Evolutionary conservation across 2,329 filamentous ascomycete species (phyloP).

Genomic region (Fusarium virguliforme): DNA sequence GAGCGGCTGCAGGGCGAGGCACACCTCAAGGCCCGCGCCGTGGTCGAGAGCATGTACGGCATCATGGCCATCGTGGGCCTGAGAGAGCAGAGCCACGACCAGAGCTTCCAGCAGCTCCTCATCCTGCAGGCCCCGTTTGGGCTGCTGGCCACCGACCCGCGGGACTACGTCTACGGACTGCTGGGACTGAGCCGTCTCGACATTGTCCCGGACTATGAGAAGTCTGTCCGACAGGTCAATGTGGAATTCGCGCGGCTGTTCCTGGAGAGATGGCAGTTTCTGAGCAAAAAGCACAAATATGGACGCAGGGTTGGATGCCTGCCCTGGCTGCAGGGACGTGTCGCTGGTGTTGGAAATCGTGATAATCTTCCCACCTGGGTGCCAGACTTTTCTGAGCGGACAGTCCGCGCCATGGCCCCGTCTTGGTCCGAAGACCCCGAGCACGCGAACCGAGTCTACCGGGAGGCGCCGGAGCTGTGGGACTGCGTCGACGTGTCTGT

Average conservation of each 20-base stretch:
- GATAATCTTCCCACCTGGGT: not conserved
- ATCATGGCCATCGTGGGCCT: no score
- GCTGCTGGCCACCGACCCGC: not conserved
- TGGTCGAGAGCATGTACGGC: no score
- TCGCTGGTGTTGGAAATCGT: not conserved
- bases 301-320: not conserved
- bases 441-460: not conserved
- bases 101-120: not conserved
- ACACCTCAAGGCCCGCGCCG: no score
- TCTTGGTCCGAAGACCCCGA: not conserved
- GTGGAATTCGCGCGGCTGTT: not conserved
- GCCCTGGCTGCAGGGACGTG: not conserved
- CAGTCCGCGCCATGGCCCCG: not conserved
- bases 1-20: no score
- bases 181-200: conserved; percentile 4
- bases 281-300: not conserved
- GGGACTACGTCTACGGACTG: not conserved
- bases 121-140: not conserved
- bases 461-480: not conserved
- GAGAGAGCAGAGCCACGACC: not conserved
- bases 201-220: conserved; percentile 1
- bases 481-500: not conserved
- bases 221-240: conserved; percentile 3
- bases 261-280: not conserved
- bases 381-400: not conserved